Conservation (phyloP, 163 green algal species). For the Chlamydomonas reinhardtii region DNA sequence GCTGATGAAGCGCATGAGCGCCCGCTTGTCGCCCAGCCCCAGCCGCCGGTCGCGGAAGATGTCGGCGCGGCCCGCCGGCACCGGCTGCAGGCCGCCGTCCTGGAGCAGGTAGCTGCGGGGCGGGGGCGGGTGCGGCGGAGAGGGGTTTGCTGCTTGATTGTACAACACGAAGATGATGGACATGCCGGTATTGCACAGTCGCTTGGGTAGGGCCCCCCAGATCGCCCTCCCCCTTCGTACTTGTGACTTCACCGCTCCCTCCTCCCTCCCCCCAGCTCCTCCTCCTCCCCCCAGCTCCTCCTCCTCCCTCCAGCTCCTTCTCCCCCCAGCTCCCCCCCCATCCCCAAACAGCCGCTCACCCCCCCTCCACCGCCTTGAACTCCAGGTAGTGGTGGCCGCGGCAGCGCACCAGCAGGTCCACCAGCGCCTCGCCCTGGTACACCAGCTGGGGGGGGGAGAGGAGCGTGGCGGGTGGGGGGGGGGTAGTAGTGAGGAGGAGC, state of each 20-base stretch:
- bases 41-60: constrained; percentile 68
- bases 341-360: too few species aligned
- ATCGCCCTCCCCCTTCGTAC: too few species aligned
- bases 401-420: constrained; percentile 64
- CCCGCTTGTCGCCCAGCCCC: constrained; percentile 62
- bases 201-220: too few species aligned
- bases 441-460: constrained; percentile 46
- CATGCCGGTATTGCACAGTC: too few species aligned
- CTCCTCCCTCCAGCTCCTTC: too few species aligned
- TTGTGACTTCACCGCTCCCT: too few species aligned
- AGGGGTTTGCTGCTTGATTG: too few species aligned
- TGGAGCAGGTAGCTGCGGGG: constrained; percentile 57
- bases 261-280: background rate
- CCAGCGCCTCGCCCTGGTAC: constrained; percentile 68
- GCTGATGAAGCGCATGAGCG: constrained; percentile 63
- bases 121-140: background rate
- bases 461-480: background rate
- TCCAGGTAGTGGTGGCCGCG: constrained; percentile 71
- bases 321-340: too few species aligned
- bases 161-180: too few species aligned
- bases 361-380: constrained; percentile 72
- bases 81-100: constrained; percentile 29
- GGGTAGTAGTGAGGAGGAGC: too few species aligned
- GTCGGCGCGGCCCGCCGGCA: constrained; percentile 64
- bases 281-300: too few species aligned